Percentiles rank a stretch among this genome's conserved stretches.
phyloP scores from a whole-genome alignment of 1,284 basidiomycete genomes.

The Mycena citricolor region DNA sequence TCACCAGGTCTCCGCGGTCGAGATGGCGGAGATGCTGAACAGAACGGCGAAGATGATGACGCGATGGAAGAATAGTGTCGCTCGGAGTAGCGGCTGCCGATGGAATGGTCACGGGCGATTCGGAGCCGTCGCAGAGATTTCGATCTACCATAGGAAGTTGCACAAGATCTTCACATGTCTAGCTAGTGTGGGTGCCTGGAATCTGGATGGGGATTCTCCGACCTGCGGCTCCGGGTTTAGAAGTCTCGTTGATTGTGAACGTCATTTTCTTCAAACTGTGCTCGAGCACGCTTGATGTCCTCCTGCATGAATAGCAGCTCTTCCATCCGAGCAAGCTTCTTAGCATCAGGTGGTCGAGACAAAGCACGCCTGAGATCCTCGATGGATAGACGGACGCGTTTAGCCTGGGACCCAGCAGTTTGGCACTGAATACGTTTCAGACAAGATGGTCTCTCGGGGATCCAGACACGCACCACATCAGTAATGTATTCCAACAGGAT shows the following conservation, averaged over 20 bases:
- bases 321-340: constrained; percentile 86
- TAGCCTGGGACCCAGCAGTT: constrained; percentile 64
- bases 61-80: constrained; percentile 63
- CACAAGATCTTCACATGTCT: too few relatives aligned
- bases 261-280: constrained; percentile 70
- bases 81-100: too few relatives aligned
- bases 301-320: constrained; percentile 90
- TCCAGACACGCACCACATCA: constrained; percentile 69
- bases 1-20: constrained; percentile 57
- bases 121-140: too few relatives aligned
- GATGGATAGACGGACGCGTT: constrained; percentile 71
- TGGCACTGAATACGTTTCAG: constrained; percentile 53
- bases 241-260: constrained; percentile 44
- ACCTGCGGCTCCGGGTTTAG: constrained; percentile 15
- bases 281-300: constrained; percentile 85
- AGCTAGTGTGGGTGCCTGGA: too few relatives aligned
- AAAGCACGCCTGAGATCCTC: constrained; percentile 79
- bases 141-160: too few relatives aligned
- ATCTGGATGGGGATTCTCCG: too few relatives aligned
- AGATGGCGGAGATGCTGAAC: constrained; percentile 32
- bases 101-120: too few relatives aligned
- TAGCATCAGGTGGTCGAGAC: constrained; percentile 75
- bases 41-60: constrained; percentile 40
- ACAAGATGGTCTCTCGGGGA: too few relatives aligned
- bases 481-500: constrained; percentile 90